Evolutionary conservation across 2,329 filamentous ascomycete genomes (phyloP).

Genomic region (Neofusicoccum laricinum): DNA sequence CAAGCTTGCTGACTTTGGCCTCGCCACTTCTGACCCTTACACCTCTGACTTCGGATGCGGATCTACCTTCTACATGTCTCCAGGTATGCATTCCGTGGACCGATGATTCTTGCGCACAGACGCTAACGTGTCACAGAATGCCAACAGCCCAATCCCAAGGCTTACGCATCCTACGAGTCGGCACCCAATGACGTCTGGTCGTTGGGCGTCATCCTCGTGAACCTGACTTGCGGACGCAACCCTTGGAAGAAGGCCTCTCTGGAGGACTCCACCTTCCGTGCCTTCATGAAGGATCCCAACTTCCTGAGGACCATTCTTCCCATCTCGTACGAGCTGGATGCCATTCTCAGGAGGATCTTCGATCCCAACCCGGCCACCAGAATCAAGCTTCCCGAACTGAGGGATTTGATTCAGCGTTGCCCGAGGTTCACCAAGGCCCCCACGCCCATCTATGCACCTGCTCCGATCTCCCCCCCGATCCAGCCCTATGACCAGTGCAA

Average conservation of each 20-base stretch:
- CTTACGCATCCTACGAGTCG: slow-evolving; percentile 76
- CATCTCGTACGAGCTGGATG: slow-evolving; percentile 82
- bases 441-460: slow-evolving; percentile 41
- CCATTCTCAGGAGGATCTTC: slow-evolving; percentile 84
- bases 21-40: slow-evolving; percentile 78
- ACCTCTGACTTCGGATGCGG: slow-evolving; percentile 97
- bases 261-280: slow-evolving; percentile 92
- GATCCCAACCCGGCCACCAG: slow-evolving; percentile 78
- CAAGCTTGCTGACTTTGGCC: slow-evolving; percentile 95
- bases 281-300: slow-evolving; percentile 77
- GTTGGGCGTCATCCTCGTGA: slow-evolving; percentile 95
- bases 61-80: slow-evolving; percentile 99
- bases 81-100: slow-evolving; percentile 64
- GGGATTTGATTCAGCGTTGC: slow-evolving; percentile 73
- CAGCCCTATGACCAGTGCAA: slow-evolving; percentile 36
- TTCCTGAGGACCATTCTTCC: slow-evolving; percentile 93
- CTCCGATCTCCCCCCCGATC: slow-evolving; percentile 42
- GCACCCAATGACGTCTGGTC: slow-evolving; percentile 97
- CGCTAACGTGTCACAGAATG: slow-evolving; percentile 64
- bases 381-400: slow-evolving; percentile 77
- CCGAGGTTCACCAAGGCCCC: slow-evolving; percentile 61
- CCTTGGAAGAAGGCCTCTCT: slow-evolving; percentile 96
- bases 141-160: slow-evolving; percentile 70
- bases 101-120: slow-evolving; percentile 15
- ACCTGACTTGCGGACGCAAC: slow-evolving; percentile 95